Evolutionary conservation across 140 eudicot species (phyloP).

Genomic region (Erigeron philadelphicus): DNA sequence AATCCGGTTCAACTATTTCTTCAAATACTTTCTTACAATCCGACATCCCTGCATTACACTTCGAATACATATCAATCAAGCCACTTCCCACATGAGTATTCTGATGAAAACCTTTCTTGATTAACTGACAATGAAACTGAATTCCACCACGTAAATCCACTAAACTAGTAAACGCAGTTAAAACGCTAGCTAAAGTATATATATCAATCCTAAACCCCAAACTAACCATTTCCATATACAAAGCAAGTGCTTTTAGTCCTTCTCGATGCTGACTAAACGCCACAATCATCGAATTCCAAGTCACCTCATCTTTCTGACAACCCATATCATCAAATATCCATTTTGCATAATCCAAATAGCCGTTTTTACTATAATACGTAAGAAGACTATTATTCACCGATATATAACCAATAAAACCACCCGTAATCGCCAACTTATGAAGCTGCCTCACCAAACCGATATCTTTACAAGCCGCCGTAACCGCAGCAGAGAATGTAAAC

Average conservation of each 20-base stretch:
- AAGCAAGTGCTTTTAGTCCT: slow-evolving; percentile 51
- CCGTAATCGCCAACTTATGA: slow-evolving; percentile 50
- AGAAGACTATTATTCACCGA: slow-evolving; percentile 61
- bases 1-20: slow-evolving; percentile 53
- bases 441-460: slow-evolving; percentile 43
- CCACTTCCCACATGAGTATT: slow-evolving; percentile 66
- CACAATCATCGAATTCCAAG: slow-evolving; percentile 84
- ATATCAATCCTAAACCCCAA: slow-evolving; percentile 45
- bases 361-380: slow-evolving; percentile 54
- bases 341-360: slow-evolving; percentile 48
- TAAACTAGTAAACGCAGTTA: slow-evolving; percentile 66
- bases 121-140: slow-evolving; percentile 63
- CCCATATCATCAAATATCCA: slow-evolving; percentile 53
- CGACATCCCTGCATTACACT: slow-evolving; percentile 42
- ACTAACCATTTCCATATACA: slow-evolving; percentile 56
- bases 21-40: slow-evolving; percentile 47
- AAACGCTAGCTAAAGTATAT: slow-evolving; percentile 68
- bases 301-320: slow-evolving; percentile 57
- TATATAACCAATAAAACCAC: slow-evolving; percentile 54
- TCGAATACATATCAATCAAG: slow-evolving; percentile 68
- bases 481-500: slow-evolving; percentile 59
- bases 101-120: slow-evolving; percentile 57
- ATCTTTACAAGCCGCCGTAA: slow-evolving; percentile 53
- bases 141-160: slow-evolving; percentile 61
- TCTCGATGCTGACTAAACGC: slow-evolving; percentile 64